phyloP scores from a whole-genome alignment of 176 grass and related monocot genomes.

The Juncus effusus region DNA sequence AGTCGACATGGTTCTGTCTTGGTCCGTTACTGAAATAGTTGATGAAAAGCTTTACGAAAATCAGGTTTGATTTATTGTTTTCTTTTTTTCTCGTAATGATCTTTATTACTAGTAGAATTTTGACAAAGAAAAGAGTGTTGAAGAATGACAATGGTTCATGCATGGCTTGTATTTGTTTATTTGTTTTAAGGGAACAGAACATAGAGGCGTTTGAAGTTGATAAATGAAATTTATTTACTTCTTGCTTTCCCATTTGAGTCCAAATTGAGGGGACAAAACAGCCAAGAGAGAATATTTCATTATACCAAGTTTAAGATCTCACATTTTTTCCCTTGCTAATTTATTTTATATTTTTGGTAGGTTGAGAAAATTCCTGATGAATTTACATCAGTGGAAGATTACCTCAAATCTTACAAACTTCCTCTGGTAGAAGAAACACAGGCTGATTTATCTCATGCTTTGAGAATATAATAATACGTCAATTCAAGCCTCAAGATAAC shows the following conservation, averaged over 20 bases:
- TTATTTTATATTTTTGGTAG: constrained; percentile 27
- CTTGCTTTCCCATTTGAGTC: neutral
- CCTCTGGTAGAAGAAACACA: constrained; percentile 78
- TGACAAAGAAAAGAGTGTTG: neutral
- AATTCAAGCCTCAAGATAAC: constrained; percentile 27
- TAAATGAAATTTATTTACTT: neutral
- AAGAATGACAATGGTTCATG: neutral
- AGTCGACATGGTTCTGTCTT: constrained; percentile 48
- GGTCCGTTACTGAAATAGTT: constrained; percentile 35
- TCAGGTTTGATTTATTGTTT: constrained; percentile 22
- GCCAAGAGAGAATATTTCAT: neutral
- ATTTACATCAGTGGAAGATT: constrained; percentile 38
- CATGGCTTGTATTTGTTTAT: neutral
- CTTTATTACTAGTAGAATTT: constrained; percentile 1
- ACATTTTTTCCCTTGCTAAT: neutral
- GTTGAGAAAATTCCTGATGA: constrained; percentile 45
- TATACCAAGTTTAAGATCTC: neutral
- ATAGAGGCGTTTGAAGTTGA: neutral
- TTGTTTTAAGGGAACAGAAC: constrained; percentile 1
- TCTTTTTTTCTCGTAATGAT: neutral
- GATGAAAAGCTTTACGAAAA: constrained; percentile 34
- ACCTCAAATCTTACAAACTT: constrained; percentile 39
- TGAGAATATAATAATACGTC: constrained; percentile 48
- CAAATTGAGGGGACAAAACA: neutral
- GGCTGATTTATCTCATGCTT: constrained; percentile 46